Conservation (phyloP, 2,329 filamentous ascomycete genomes). For the Pseudogymnoascus sp. region DNA sequence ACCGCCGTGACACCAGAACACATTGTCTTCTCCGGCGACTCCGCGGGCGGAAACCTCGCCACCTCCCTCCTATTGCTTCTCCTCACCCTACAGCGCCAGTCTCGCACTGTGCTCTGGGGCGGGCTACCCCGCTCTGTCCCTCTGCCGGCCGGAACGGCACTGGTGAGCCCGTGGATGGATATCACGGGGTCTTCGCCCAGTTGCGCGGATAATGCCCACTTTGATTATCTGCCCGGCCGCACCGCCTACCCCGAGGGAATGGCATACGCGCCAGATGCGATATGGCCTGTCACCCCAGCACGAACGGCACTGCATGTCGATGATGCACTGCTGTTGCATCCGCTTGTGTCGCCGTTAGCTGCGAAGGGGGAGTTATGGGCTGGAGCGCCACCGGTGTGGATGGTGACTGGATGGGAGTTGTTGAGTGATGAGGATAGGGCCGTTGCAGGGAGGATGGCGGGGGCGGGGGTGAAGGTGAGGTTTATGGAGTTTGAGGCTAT, state of each 20-base stretch:
- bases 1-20: conserved; percentile 53
- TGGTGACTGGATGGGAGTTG: conserved; percentile 64
- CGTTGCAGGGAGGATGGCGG: conserved; percentile 46
- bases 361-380: conserved; percentile 45
- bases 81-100: conserved; percentile 48
- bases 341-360: conserved; percentile 57
- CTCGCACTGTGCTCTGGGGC: conserved; percentile 49
- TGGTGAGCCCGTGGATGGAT: conserved; percentile 65
- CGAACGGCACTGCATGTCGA: conserved; percentile 46
- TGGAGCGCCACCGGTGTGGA: conserved; percentile 55
- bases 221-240: conserved; percentile 54
- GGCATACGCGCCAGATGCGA: conserved; percentile 39
- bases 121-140: conserved; percentile 50
- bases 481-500: conserved; percentile 72
- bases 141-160: conserved; percentile 56
- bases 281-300: conserved; percentile 50
- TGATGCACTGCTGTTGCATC: conserved; percentile 51
- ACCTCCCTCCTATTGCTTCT: conserved; percentile 61
- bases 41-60: conserved; percentile 64
- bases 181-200: conserved; percentile 55
- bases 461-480: conserved; percentile 51
- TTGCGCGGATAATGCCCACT: conserved; percentile 42
- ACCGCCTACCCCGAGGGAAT: conserved; percentile 24
- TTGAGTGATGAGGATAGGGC: conserved; percentile 59
- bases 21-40: conserved; percentile 64